Conservation (phyloP, 192 early-diverging fungal species). For the Rhizophagus clarus region DNA sequence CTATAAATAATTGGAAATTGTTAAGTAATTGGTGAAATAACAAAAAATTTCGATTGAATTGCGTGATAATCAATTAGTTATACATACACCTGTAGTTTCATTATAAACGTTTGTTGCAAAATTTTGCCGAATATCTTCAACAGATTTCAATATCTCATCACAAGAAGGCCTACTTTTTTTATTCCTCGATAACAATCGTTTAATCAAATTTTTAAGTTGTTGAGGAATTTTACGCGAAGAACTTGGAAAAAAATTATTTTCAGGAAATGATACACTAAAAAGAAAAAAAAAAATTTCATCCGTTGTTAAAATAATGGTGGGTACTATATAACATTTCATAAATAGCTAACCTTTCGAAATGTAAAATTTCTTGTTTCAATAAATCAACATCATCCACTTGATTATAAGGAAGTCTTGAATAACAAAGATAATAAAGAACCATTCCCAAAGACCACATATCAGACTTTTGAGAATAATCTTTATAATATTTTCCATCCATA, state of each 20-base stretch:
- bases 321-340: no score
- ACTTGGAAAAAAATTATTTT: conserved; percentile 24
- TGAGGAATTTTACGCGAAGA: conserved; percentile 48
- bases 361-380: conserved; percentile 77
- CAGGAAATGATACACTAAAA: conserved; percentile 7
- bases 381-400: conserved; percentile 90
- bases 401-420: conserved; percentile 76
- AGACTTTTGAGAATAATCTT: conserved; percentile 81
- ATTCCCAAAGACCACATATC: conserved; percentile 98
- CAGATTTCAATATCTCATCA: conserved; percentile 57
- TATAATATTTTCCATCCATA: conserved; percentile 64
- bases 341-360: conserved; percentile 51
- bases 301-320: no score
- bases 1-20: neutral
- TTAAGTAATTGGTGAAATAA: neutral
- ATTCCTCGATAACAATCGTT: conserved; percentile 53
- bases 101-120: neutral
- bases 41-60: neutral
- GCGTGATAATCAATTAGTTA: neutral
- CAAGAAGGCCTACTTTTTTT: conserved; percentile 61
- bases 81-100: neutral
- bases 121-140: conserved; percentile 18
- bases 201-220: conserved; percentile 62
- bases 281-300: neutral
- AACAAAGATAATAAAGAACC: conserved; percentile 91